These are phyloP conservation scores for Excoecaria agallocha DNA, from an alignment of 345 rosid genomes.

Conservation along the genomic window DNA sequence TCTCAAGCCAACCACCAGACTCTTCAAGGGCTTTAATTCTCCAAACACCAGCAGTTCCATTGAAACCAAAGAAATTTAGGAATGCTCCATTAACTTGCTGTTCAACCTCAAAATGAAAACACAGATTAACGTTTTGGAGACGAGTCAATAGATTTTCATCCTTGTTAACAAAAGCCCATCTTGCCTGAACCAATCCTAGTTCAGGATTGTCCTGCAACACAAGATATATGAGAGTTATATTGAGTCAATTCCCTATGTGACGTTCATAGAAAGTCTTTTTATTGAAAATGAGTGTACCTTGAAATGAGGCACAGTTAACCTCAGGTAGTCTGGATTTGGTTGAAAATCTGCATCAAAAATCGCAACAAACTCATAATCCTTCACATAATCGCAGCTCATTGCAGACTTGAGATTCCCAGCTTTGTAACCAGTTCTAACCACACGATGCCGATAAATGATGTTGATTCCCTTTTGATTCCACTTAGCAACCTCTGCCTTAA, in stretches of 20 bases:
- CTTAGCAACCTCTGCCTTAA: constrained; percentile 55
- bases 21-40: constrained; percentile 83
- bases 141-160: constrained; percentile 84
- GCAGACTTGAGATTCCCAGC: constrained; percentile 93
- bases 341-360: constrained; percentile 88
- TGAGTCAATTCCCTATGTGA: not conserved
- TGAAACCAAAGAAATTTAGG: constrained; percentile 84
- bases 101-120: constrained; percentile 83
- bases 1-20: constrained; percentile 91
- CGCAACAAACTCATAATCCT: constrained; percentile 74
- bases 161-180: constrained; percentile 84
- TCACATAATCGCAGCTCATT: constrained; percentile 72
- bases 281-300: constrained; percentile 42
- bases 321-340: constrained; percentile 69
- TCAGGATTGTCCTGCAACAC: constrained; percentile 58
- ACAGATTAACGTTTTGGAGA: constrained; percentile 75
- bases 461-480: constrained; percentile 73
- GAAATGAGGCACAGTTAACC: constrained; percentile 73
- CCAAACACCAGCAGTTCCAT: constrained; percentile 94
- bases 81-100: constrained; percentile 78
- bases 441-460: constrained; percentile 68
- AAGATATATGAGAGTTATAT: constrained; percentile 1
- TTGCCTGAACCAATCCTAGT: constrained; percentile 72
- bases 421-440: constrained; percentile 77
- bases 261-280: not conserved